Conservation (phyloP, 2,329 filamentous ascomycete genomes). For the Neopestalotiopsis sp. region DNA sequence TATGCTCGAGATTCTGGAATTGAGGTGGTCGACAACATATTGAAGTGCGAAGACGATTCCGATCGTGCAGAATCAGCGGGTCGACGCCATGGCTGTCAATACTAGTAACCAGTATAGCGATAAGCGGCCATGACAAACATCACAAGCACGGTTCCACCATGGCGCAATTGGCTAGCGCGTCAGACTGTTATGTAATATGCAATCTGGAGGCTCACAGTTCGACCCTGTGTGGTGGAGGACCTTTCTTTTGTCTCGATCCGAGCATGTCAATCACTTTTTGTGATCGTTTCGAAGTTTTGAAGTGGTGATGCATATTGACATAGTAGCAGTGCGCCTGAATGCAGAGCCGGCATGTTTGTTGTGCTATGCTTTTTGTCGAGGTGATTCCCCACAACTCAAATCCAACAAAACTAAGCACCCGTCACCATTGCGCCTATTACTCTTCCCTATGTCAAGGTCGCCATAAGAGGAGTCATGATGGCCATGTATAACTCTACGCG, state of each 20-base stretch:
- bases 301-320: no score
- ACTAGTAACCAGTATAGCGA: neutral
- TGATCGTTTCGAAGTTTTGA: neutral
- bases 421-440: no score
- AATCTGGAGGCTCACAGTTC: slow-evolving; percentile 1
- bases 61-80: neutral
- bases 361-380: no score
- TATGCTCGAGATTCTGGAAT: no score
- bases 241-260: neutral
- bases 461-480: no score
- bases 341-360: no score
- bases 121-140: neutral
- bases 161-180: slow-evolving; percentile 1
- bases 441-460: no score
- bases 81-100: neutral
- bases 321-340: no score
- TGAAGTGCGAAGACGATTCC: neutral
- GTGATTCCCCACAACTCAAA: no score
- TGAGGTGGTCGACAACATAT: neutral
- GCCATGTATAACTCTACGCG: no score
- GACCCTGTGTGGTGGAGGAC: neutral
- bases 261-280: neutral
- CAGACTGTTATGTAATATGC: neutral
- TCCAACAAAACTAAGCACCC: no score
- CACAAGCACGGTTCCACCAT: neutral